Percentiles rank a stretch among this genome's conserved stretches.
phyloP scores from a whole-genome alignment of 2,329 filamentous ascomycete species.

The Colletotrichum viniferum region DNA sequence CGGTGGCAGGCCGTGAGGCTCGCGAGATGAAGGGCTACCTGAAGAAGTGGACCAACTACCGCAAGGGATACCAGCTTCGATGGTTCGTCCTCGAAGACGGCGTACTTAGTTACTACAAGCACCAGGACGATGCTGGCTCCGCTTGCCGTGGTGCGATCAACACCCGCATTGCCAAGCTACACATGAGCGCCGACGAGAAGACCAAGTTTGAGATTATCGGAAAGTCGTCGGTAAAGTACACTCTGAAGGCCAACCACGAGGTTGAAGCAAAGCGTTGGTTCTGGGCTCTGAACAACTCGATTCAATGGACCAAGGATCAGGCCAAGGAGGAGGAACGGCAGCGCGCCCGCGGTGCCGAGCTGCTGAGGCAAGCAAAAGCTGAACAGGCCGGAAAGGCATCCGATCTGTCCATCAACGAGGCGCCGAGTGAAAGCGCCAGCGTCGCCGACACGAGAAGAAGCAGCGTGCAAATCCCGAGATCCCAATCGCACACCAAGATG shows the following conservation, averaged over 20 bases:
- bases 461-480: slow-evolving; percentile 50
- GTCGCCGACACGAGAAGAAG: slow-evolving; percentile 46
- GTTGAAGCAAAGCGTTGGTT: slow-evolving; percentile 99
- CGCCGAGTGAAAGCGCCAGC: slow-evolving; percentile 58
- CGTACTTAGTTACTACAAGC: slow-evolving; percentile 98
- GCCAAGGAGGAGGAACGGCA: slow-evolving; percentile 87
- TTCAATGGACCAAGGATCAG: slow-evolving; percentile 98
- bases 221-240: slow-evolving; percentile 98
- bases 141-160: slow-evolving; percentile 98
- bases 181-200: slow-evolving; percentile 98
- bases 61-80: slow-evolving; percentile 91
- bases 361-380: slow-evolving; percentile 78
- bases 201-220: slow-evolving; percentile 97
- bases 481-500: slow-evolving; percentile 39
- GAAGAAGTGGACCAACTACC: slow-evolving; percentile 99
- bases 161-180: slow-evolving; percentile 92
- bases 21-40: slow-evolving; percentile 98
- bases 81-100: slow-evolving; percentile 99
- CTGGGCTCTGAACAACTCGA: slow-evolving; percentile 98
- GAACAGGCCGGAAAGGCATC: slow-evolving; percentile 64
- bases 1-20: slow-evolving; percentile 79
- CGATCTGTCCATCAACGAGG: slow-evolving; percentile 49
- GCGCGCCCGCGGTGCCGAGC: slow-evolving; percentile 74
- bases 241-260: slow-evolving; percentile 95
- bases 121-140: slow-evolving; percentile 95